These are phyloP conservation scores for Carex cristatella DNA, from an alignment of 176 grass and related monocot species.

Conservation along the genomic window DNA sequence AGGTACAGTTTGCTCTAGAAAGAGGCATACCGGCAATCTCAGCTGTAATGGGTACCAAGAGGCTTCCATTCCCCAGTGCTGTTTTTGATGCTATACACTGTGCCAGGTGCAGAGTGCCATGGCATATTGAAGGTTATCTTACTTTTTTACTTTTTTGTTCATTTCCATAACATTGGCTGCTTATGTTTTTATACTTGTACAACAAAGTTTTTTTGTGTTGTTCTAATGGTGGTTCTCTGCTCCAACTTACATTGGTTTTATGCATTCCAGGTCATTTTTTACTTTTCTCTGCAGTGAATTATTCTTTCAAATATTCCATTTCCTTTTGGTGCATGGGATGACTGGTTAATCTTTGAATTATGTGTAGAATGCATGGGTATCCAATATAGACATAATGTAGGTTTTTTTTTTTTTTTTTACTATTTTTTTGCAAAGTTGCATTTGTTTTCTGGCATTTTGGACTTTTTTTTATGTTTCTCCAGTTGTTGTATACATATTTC, in stretches of 20 bases:
- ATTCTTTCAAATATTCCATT: neutral
- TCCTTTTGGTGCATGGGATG: neutral
- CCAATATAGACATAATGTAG: neutral
- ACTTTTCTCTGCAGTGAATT: neutral
- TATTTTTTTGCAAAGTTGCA: neutral
- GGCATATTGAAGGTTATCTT: conserved; percentile 79
- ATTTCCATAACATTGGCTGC: neutral
- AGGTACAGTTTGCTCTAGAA: conserved; percentile 90
- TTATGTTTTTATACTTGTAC: neutral
- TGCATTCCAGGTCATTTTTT: neutral
- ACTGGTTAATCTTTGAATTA: neutral
- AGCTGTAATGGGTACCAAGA: conserved; percentile 88
- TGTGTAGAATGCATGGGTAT: neutral
- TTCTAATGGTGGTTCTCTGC: neutral
- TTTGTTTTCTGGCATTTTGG: neutral
- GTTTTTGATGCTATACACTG: conserved; percentile 90
- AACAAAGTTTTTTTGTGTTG: neutral
- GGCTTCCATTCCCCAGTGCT: conserved; percentile 66
- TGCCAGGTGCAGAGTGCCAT: conserved; percentile 82
- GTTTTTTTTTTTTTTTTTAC: neutral
- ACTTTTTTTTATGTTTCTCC: neutral
- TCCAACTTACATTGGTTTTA: neutral
- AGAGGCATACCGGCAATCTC: conserved; percentile 93
- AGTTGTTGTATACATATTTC: neutral
- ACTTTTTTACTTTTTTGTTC: neutral